Conservation (phyloP, 495 filamentous ascomycete species). For the Mytilinidion resinicola region DNA sequence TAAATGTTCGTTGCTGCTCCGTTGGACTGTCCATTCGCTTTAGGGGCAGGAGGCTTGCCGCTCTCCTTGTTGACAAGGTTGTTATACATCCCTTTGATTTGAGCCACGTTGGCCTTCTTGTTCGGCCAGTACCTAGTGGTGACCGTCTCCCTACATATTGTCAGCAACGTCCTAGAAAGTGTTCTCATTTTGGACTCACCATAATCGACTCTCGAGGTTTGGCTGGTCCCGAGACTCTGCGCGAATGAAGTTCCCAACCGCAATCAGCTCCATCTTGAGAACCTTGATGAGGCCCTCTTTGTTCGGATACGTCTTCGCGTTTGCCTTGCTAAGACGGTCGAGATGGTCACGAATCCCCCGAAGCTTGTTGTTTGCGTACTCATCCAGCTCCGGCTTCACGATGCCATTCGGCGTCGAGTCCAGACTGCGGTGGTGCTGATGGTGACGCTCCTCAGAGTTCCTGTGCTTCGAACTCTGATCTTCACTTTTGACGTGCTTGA, state of each 20-base stretch:
- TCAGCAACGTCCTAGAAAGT: neutral
- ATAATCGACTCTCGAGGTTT: constrained; percentile 33
- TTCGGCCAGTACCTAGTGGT: constrained; percentile 38
- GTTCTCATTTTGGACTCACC: constrained; percentile 31
- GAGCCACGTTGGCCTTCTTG: constrained; percentile 5
- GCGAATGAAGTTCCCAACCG: constrained; percentile 49
- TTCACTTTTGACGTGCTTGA: constrained; percentile 29
- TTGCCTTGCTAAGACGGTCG: constrained; percentile 52
- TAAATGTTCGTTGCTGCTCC: constrained; percentile 5
- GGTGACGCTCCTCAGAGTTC: constrained; percentile 1
- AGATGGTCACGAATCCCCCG: constrained; percentile 56
- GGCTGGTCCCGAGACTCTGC: constrained; percentile 30
- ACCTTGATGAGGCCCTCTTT: constrained; percentile 52
- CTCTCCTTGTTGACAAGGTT: constrained; percentile 19
- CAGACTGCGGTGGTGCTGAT: constrained; percentile 14
- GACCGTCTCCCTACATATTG: constrained; percentile 35
- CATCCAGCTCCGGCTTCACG: constrained; percentile 35
- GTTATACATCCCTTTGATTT: constrained; percentile 18
- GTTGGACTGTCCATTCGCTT: constrained; percentile 6
- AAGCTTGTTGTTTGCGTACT: constrained; percentile 52
- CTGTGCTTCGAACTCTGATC: constrained; percentile 25
- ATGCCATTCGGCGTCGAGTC: constrained; percentile 19
- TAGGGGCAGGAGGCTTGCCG: neutral
- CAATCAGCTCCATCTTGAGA: constrained; percentile 45
- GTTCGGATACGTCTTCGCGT: constrained; percentile 55